These are phyloP conservation scores for Moesziomyces parantarcticus DNA, from an alignment of 1,284 basidiomycete genomes.

Conservation along the genomic window DNA sequence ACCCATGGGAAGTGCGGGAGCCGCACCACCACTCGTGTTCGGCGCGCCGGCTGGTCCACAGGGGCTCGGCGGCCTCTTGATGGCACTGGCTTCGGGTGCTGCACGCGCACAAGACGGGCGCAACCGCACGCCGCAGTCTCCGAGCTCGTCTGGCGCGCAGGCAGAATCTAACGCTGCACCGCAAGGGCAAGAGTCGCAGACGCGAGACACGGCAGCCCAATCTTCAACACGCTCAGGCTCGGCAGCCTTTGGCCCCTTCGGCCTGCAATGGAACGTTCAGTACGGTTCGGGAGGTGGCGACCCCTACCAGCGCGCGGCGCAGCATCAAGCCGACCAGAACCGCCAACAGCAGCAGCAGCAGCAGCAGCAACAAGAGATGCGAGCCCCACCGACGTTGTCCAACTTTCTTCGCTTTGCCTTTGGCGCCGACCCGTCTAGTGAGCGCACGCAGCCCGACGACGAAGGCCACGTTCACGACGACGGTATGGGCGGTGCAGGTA, in stretches of 20 bases:
- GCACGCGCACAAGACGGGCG: neutral
- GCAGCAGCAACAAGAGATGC: constrained; percentile 3
- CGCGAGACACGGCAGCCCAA: neutral
- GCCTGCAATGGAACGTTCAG: constrained; percentile 42
- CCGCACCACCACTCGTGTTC: neutral
- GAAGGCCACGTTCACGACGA: constrained; percentile 55
- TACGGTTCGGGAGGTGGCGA: constrained; percentile 35
- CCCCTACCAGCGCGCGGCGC: constrained; percentile 15
- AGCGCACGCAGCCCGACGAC: constrained; percentile 9
- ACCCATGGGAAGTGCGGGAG: neutral
- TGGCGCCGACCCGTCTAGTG: constrained; percentile 21
- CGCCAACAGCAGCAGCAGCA: constrained; percentile 11
- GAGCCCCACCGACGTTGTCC: constrained; percentile 27
- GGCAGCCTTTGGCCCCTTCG: constrained; percentile 39
- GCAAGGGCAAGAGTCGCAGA: neutral
- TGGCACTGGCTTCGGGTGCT: constrained; percentile 20
- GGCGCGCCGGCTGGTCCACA: neutral
- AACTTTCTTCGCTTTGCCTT: constrained; percentile 47
- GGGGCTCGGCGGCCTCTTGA: constrained; percentile 20
- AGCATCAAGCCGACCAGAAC: constrained; percentile 23
- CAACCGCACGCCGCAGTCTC: neutral
- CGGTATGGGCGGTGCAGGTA: constrained; percentile 62
- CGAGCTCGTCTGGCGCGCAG: neutral
- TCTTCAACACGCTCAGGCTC: constrained; percentile 16
- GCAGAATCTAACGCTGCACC: neutral